A percentile compares a stretch with the other conserved stretches of the same genome.
phyloP scores from a whole-genome alignment of 495 filamentous ascomycete species.

The Articulospora tetracladia region DNA sequence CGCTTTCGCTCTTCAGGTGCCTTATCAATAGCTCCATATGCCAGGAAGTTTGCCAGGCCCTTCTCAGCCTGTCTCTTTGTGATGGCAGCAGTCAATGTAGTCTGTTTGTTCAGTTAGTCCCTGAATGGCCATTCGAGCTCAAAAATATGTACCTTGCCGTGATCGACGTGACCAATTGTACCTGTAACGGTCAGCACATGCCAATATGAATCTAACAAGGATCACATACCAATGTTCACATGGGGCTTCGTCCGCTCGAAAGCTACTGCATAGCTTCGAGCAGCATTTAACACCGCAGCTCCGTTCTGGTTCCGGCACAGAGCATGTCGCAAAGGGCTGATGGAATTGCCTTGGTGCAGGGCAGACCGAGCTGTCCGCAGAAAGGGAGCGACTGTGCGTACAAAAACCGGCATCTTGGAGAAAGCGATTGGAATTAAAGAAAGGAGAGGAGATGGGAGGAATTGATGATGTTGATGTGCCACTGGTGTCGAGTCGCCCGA shows the following conservation, averaged over 20 bases:
- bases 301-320: slow-evolving; percentile 56
- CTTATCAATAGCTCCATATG: slow-evolving; percentile 97
- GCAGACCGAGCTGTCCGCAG: slow-evolving; percentile 64
- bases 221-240: slow-evolving; percentile 83
- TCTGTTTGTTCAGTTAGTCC: slow-evolving; percentile 50
- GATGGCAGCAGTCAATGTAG: slow-evolving; percentile 95
- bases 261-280: slow-evolving; percentile 68
- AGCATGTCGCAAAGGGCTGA: slow-evolving; percentile 63
- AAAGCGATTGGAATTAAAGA: not conserved
- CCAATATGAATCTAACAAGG: not conserved
- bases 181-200: slow-evolving; percentile 42
- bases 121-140: not conserved
- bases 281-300: slow-evolving; percentile 60
- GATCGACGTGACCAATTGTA: slow-evolving; percentile 99
- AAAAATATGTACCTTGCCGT: slow-evolving; percentile 75
- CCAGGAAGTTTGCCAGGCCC: slow-evolving; percentile 88
- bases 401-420: slow-evolving; percentile 34
- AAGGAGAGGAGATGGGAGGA: slow-evolving; percentile 10
- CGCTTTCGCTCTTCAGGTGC: slow-evolving; percentile 98
- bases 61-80: slow-evolving; percentile 95
- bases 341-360: slow-evolving; percentile 54
- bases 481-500: not conserved
- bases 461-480: not conserved
- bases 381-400: slow-evolving; percentile 64
- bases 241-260: slow-evolving; percentile 94